Conservation (phyloP, 2,329 filamentous ascomycete genomes). For the Cadophora sp. region DNA sequence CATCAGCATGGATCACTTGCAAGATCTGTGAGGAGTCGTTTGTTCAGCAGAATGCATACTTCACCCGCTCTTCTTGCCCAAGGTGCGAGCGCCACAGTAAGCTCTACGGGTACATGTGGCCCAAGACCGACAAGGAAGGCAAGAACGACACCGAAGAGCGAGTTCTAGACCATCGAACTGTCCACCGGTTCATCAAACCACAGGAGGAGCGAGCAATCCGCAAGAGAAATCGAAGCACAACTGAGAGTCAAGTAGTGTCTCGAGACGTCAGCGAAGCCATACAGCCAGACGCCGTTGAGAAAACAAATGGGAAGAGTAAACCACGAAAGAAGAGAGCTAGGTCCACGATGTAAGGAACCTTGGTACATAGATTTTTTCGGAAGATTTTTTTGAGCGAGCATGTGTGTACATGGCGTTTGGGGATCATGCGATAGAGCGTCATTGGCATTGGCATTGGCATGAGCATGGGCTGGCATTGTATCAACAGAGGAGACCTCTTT, state of each 20-base stretch:
- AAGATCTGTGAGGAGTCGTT: constrained; percentile 83
- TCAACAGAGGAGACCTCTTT: constrained; percentile 21
- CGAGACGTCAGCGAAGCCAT: constrained; percentile 35
- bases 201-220: constrained; percentile 62
- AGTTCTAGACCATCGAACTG: constrained; percentile 78
- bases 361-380: not conserved
- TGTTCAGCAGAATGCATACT: constrained; percentile 87
- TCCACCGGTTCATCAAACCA: constrained; percentile 82
- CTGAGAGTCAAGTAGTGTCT: constrained; percentile 35
- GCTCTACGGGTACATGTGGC: constrained; percentile 94
- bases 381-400: constrained; percentile 21
- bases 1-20: constrained; percentile 87
- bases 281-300: constrained; percentile 15
- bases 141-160: constrained; percentile 74
- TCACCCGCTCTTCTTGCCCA: constrained; percentile 84
- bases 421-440: not conserved
- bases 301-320: constrained; percentile 18
- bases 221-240: constrained; percentile 33
- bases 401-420: constrained; percentile 17
- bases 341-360: constrained; percentile 22
- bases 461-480: constrained; percentile 22
- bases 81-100: constrained; percentile 96
- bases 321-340: constrained; percentile 19
- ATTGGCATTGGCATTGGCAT: constrained; percentile 21
- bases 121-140: constrained; percentile 86